These are phyloP conservation scores for Diplotaxis tenuifolia DNA, from an alignment of 345 rosid species.

Conservation along the genomic window DNA sequence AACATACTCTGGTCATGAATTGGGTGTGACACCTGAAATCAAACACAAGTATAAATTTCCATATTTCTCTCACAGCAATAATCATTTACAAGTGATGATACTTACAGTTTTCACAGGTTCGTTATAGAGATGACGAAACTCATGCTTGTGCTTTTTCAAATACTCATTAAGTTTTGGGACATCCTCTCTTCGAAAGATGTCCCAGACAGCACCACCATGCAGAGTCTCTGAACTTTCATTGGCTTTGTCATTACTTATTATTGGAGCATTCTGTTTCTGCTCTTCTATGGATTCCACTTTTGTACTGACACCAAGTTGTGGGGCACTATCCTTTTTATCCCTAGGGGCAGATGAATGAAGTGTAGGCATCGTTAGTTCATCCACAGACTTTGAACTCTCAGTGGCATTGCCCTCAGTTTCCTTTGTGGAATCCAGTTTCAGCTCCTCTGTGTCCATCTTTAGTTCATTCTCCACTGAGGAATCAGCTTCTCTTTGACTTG, in stretches of 20 bases:
- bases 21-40: constrained; percentile 58
- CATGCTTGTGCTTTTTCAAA: constrained; percentile 60
- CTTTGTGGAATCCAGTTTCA: no score
- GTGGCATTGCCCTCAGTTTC: no score
- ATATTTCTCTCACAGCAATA: neutral
- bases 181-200: no score
- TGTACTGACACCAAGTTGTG: neutral
- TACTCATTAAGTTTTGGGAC: constrained; percentile 66
- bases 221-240: neutral
- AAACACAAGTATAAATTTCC: constrained; percentile 38
- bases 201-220: constrained; percentile 64
- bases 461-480: constrained; percentile 8
- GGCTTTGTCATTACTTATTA: neutral
- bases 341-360: neutral
- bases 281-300: neutral
- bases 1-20: constrained; percentile 76
- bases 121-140: constrained; percentile 57
- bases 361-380: neutral
- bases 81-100: constrained; percentile 19
- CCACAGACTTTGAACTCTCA: no score
- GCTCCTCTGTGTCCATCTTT: no score
- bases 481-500: constrained; percentile 20
- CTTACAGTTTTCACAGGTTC: constrained; percentile 23
- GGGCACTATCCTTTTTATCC: neutral
- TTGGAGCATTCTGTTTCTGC: constrained; percentile 10